These are phyloP conservation scores for Pueraria montana DNA, from an alignment of 306 rosid species.

Conservation along the genomic window DNA sequence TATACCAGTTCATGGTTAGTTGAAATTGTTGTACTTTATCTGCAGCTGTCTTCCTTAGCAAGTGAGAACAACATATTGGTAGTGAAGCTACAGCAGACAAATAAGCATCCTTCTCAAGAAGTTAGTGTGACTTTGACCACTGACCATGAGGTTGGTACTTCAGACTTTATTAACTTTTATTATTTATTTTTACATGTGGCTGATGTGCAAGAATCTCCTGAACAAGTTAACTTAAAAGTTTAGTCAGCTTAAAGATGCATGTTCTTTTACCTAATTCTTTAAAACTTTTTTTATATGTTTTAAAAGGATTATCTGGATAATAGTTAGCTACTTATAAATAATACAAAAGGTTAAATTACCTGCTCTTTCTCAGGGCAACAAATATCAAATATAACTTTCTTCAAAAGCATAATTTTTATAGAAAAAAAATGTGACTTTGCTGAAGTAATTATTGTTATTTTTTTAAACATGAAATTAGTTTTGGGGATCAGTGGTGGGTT, in stretches of 20 bases:
- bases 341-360: background rate
- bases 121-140: slow-evolving; percentile 49
- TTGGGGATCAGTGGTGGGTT: slow-evolving; percentile 1
- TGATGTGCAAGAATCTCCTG: slow-evolving; percentile 20
- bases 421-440: background rate
- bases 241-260: background rate
- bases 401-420: slow-evolving; percentile 4
- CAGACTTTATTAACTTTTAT: slow-evolving; percentile 13
- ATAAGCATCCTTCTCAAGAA: slow-evolving; percentile 58
- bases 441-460: background rate
- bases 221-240: slow-evolving; percentile 27
- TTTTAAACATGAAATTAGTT: background rate
- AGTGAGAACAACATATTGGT: slow-evolving; percentile 75
- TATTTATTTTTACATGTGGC: background rate
- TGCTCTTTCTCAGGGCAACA: background rate
- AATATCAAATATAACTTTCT: slow-evolving; percentile 16
- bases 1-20: slow-evolving; percentile 28
- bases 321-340: background rate
- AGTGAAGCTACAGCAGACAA: slow-evolving; percentile 69
- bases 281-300: background rate
- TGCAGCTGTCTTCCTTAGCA: slow-evolving; percentile 79
- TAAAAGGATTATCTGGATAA: slow-evolving; percentile 6
- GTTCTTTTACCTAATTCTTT: background rate
- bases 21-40: slow-evolving; percentile 48
- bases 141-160: slow-evolving; percentile 64